Evolutionary conservation across 2,329 filamentous ascomycete genomes (phyloP).

Genomic region (Colletotrichum musicola): DNA sequence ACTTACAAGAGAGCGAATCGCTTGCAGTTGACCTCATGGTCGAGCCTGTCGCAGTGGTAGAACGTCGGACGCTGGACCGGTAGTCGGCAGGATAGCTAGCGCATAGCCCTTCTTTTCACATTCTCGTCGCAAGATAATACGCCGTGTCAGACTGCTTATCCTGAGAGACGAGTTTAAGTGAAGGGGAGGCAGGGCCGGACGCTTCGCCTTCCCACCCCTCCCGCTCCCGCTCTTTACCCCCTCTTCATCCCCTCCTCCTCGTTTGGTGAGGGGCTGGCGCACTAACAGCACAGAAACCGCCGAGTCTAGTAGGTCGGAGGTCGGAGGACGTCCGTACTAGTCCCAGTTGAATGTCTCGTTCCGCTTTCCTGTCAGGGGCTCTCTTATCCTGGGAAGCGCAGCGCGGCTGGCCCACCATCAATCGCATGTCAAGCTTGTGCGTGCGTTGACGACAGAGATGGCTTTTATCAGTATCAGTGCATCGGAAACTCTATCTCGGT

Average conservation of each 20-base stretch:
- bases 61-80: no score
- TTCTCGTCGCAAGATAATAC: background rate
- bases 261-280: conserved; percentile 30
- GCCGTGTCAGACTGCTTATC: conserved; percentile 9
- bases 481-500: conserved; percentile 33
- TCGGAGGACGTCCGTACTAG: conserved; percentile 39
- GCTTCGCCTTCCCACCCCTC: conserved; percentile 15
- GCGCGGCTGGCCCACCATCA: conserved; percentile 18
- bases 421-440: conserved; percentile 27
- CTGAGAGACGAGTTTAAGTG: background rate
- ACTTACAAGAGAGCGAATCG: background rate
- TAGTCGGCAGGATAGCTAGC: no score
- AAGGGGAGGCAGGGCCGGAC: conserved; percentile 6
- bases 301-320: conserved; percentile 36
- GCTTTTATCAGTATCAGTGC: conserved; percentile 36
- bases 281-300: conserved; percentile 32
- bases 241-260: conserved; percentile 16
- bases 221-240: conserved; percentile 10
- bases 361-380: conserved; percentile 34
- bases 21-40: no score
- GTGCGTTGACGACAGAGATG: conserved; percentile 27
- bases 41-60: no score
- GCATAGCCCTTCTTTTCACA: no score
- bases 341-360: conserved; percentile 31
- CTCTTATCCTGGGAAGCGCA: conserved; percentile 5